phyloP scores from a whole-genome alignment of 805 yeast genomes.

The Saturnispora bothae region DNA sequence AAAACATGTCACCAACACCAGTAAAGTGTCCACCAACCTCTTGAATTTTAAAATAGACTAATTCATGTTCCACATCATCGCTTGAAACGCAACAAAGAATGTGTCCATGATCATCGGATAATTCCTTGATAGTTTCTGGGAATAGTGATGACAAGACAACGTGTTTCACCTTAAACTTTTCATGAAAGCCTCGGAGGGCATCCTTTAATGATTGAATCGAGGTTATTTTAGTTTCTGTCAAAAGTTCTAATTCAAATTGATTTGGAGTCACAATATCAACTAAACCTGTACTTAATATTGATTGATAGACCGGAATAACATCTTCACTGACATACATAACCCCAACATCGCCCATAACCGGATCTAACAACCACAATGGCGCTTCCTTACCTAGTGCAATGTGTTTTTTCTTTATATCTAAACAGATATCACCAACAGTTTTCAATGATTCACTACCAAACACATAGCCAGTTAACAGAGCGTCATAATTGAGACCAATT shows the following conservation, averaged over 20 bases:
- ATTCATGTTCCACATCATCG: constrained; percentile 10
- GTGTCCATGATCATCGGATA: constrained; percentile 13
- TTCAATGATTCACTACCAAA: constrained; percentile 45
- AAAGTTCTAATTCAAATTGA: constrained; percentile 75
- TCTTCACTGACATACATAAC: constrained; percentile 50
- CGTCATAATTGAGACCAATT: constrained; percentile 34
- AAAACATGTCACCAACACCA: constrained; percentile 89
- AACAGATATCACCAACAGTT: constrained; percentile 30
- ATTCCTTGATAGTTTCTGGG: constrained; percentile 11
- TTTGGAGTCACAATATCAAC: constrained; percentile 83
- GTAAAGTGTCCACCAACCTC: constrained; percentile 74
- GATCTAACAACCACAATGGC: constrained; percentile 54
- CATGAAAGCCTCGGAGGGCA: constrained; percentile 43
- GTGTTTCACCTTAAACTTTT: constrained; percentile 37
- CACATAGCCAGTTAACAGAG: constrained; percentile 57
- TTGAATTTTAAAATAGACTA: constrained; percentile 40
- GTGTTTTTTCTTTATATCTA: constrained; percentile 26
- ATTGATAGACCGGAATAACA: constrained; percentile 48
- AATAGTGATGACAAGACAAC: constrained; percentile 59
- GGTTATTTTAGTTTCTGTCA: constrained; percentile 34
- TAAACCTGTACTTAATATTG: constrained; percentile 31
- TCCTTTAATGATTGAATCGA: constrained; percentile 28
- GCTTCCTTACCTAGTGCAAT: constrained; percentile 14
- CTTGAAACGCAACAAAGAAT: constrained; percentile 40
- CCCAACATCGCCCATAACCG: constrained; percentile 77